A percentile compares a stretch with the other conserved stretches of the same genome.
These are phyloP conservation scores for Phytophthora lateralis DNA, from an alignment of 352 stramenopile genomes.

Conservation along the genomic window DNA sequence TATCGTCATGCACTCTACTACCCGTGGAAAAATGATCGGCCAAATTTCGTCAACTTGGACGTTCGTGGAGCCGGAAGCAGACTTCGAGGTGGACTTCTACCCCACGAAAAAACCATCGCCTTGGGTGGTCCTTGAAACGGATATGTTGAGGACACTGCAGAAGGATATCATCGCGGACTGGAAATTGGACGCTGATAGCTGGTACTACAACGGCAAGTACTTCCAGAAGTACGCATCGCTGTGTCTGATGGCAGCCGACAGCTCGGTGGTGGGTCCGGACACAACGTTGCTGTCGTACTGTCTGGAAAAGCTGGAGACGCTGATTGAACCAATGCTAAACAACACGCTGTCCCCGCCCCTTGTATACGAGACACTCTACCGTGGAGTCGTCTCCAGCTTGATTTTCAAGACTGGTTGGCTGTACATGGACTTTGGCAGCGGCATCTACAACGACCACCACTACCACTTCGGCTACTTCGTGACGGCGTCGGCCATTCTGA, in stretches of 20 bases:
- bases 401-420: constrained; percentile 54
- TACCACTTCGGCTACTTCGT: constrained; percentile 87
- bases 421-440: constrained; percentile 77
- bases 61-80: constrained; percentile 54
- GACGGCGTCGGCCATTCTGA: constrained; percentile 62
- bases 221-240: constrained; percentile 85
- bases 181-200: constrained; percentile 51
- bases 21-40: constrained; percentile 59
- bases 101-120: constrained; percentile 38
- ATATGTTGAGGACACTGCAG: constrained; percentile 50
- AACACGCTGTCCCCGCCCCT: constrained; percentile 58
- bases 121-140: constrained; percentile 40
- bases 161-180: constrained; percentile 64
- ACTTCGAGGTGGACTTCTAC: constrained; percentile 64
- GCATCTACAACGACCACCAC: constrained; percentile 86
- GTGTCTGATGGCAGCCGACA: constrained; percentile 70
- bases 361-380: constrained; percentile 73
- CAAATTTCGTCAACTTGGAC: constrained; percentile 48
- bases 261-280: constrained; percentile 49
- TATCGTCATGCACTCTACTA: constrained; percentile 55
- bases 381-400: constrained; percentile 51
- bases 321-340: constrained; percentile 64
- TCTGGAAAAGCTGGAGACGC: constrained; percentile 57
- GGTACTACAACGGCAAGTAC: constrained; percentile 82
- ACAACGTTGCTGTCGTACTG: constrained; percentile 51